Evolutionary conservation across 768 basidiomycete genomes (phyloP).

Genomic region (Boletus patriciae): DNA sequence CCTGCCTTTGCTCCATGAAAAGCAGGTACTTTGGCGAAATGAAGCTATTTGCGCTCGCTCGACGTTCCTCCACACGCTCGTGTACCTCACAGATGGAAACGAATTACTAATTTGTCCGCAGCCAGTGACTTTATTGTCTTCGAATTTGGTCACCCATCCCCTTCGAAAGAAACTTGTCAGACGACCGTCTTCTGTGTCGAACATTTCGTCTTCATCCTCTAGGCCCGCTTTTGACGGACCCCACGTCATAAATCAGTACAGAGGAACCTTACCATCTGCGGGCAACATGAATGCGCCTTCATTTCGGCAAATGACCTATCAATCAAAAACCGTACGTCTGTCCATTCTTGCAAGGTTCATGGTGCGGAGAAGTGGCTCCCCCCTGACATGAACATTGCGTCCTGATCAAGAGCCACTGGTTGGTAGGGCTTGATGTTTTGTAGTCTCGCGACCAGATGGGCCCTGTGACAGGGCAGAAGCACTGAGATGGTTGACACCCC

Average conservation of each 20-base stretch:
- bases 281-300: slow-evolving; percentile 9
- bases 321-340: neutral
- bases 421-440: neutral
- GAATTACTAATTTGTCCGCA: slow-evolving; percentile 25
- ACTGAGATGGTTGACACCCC: too few relatives aligned
- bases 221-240: neutral
- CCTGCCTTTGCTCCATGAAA: slow-evolving; percentile 8
- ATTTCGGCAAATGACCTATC: slow-evolving; percentile 6
- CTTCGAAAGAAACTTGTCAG: neutral
- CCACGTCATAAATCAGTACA: neutral
- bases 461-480: too few relatives aligned
- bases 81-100: slow-evolving; percentile 26
- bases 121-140: slow-evolving; percentile 10
- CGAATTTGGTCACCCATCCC: slow-evolving; percentile 1
- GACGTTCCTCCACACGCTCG: slow-evolving; percentile 17
- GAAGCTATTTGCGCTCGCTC: slow-evolving; percentile 19
- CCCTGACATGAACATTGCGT: neutral
- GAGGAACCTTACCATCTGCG: neutral
- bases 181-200: neutral
- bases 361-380: neutral
- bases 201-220: neutral
- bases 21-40: slow-evolving; percentile 26
- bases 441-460: too few relatives aligned
- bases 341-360: neutral
- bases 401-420: neutral